Evolutionary conservation across 495 filamentous ascomycete genomes (phyloP).

Genomic region (Penicillium cosmopolitanum): DNA sequence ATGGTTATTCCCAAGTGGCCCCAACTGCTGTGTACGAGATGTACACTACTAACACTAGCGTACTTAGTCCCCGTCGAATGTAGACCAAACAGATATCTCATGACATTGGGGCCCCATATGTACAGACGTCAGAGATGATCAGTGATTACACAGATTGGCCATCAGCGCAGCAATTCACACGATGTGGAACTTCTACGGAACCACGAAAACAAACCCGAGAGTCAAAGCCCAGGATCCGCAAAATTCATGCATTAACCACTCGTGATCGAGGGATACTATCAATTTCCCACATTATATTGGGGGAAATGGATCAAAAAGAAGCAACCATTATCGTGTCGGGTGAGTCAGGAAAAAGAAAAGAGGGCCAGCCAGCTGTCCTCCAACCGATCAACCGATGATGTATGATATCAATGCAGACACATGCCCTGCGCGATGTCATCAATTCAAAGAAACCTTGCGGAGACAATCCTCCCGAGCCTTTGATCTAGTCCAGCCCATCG

Average conservation of each 20-base stretch:
- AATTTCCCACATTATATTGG: background rate
- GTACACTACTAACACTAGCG: background rate
- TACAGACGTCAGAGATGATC: background rate
- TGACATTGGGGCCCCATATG: background rate
- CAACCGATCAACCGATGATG: slow-evolving; percentile 4
- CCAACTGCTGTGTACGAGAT: background rate
- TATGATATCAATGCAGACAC: slow-evolving; percentile 17
- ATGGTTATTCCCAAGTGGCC: background rate
- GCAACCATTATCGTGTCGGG: background rate
- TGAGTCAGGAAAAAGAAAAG: background rate
- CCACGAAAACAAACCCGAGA: background rate
- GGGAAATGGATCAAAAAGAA: background rate
- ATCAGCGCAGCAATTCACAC: background rate
- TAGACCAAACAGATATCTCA: background rate
- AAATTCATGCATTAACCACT: background rate
- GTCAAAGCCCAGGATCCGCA: background rate
- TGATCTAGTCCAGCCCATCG: slow-evolving; percentile 8
- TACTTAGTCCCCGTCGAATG: background rate
- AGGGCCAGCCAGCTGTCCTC: background rate
- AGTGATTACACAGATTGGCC: background rate
- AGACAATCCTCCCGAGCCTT: slow-evolving; percentile 6
- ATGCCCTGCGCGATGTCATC: slow-evolving; percentile 11
- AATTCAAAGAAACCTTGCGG: slow-evolving; percentile 3
- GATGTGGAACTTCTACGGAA: background rate
- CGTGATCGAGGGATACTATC: background rate